These are phyloP conservation scores for Myriosclerotinia curreyana DNA, from an alignment of 2,329 filamentous ascomycete species.

Conservation along the genomic window DNA sequence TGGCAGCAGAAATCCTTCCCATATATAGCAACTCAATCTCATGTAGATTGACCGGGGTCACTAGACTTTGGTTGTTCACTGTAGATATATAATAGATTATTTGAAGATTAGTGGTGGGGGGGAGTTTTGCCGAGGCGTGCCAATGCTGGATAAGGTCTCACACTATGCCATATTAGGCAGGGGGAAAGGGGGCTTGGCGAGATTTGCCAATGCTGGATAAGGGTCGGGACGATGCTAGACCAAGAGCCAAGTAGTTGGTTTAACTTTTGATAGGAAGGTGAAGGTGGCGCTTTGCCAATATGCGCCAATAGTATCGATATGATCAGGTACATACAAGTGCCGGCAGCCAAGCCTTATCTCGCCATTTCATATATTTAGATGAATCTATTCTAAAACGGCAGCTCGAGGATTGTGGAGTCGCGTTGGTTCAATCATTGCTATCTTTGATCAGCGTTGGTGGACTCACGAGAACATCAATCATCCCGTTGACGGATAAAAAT, in stretches of 20 bases:
- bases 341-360: conserved; percentile 9
- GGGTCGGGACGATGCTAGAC: background rate
- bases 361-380: background rate
- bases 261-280: conserved; percentile 12
- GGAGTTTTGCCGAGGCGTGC: background rate
- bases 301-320: conserved; percentile 6
- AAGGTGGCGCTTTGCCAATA: conserved; percentile 7
- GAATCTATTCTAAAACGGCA: background rate
- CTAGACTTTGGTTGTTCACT: background rate
- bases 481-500: too few relatives aligned
- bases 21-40: conserved; percentile 2
- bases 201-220: conserved; percentile 3
- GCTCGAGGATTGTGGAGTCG: background rate
- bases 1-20: background rate
- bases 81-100: background rate
- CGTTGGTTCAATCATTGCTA: background rate
- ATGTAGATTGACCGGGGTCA: background rate
- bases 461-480: background rate
- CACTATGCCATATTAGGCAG: conserved; percentile 8
- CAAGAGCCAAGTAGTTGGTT: conserved; percentile 11
- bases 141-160: background rate
- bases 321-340: background rate
- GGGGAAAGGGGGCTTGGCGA: conserved; percentile 9
- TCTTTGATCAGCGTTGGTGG: background rate
- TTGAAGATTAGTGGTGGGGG: conserved; percentile 3